Base-by-base conservation (phyloP, 345 rosid species). In the Boechera retrofracta region DNA sequence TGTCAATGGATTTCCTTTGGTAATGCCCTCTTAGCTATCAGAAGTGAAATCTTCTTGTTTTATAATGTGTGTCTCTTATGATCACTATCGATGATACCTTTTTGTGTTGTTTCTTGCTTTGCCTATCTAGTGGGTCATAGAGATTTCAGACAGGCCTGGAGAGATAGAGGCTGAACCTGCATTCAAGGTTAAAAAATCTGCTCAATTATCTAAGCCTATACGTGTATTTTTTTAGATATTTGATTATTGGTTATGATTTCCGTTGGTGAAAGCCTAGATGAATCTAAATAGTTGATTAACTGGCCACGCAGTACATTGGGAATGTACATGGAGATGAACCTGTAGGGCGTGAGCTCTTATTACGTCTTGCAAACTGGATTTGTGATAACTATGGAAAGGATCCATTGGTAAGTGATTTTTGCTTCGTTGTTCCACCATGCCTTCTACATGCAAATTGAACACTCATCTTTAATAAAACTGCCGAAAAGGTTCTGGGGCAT, bases 261-360 rank as follows among this genome's bases (percentile, higher is more conserved):
- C 4, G 7, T 41, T 67, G 44, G 48, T 48, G 44, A 66, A 32
- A 75, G 59, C 48, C 6, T 44, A 13, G 7, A 53, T 42, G 49
- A 38, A 57, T 32, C 71, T 73, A 51, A 58, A 6, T 65, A 68
- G 64, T 76, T 71, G 59, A 67, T 65, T 65, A 29, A 47, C 44
- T 55, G 73, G 70, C 59, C 48, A 79, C 38, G 70, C 90, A 92
- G 99, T 92, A 81, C 77, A 83, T 95, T 76, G 98, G 99, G 60
- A 95, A 95, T 84, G 97, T 92, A 62, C 98, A 92, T 72, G 98
- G 98, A 51, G 96, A 95, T 75, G 97, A 95, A 80, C 99, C 99
- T 72, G 94, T 91, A 16, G 96, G 98, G 38, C 94, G 97, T 62
- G 99, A 95, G 81, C 89, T 95, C 77, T 83, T 87, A 29, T 1